These are phyloP conservation scores for Trypanosoma scelopori DNA, from an alignment of 208 protist species.

Conservation along the genomic window DNA sequence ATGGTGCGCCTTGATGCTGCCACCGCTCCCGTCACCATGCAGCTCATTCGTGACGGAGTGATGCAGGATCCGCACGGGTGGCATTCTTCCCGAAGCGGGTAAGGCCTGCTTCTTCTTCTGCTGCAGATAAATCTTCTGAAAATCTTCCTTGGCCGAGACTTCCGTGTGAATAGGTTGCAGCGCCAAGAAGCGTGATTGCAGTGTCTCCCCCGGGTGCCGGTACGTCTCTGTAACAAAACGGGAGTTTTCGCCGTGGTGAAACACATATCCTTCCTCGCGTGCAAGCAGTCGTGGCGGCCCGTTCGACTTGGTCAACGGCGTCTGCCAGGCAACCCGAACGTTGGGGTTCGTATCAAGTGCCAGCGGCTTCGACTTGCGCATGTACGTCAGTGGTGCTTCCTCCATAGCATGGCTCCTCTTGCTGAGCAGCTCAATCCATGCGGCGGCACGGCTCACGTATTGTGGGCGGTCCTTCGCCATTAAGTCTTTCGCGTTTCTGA, in stretches of 20 bases:
- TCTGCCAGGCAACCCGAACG: constrained; percentile 80
- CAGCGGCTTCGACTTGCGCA: constrained; percentile 75
- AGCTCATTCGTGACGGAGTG: constrained; percentile 46
- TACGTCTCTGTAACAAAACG: constrained; percentile 84
- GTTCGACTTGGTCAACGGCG: constrained; percentile 22
- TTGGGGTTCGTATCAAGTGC: constrained; percentile 56
- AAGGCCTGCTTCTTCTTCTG: constrained; percentile 6
- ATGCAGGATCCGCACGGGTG: constrained; percentile 43
- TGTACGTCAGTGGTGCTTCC: constrained; percentile 78
- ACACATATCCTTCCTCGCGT: constrained; percentile 70
- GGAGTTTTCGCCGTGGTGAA: constrained; percentile 50
- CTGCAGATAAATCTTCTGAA: constrained; percentile 17
- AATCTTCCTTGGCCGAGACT: constrained; percentile 41
- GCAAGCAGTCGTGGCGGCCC: constrained; percentile 55
- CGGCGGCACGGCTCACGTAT: constrained; percentile 64
- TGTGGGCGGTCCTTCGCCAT: constrained; percentile 66
- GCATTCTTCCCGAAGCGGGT: background rate
- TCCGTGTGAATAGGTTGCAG: constrained; percentile 75
- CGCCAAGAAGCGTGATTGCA: constrained; percentile 68
- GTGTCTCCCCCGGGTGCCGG: constrained; percentile 59
- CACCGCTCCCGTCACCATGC: background rate
- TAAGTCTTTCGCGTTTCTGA: constrained; percentile 57
- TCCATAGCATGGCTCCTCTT: constrained; percentile 42
- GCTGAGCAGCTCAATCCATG: constrained; percentile 82
- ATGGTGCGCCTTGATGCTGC: background rate